These are phyloP conservation scores for Colletotrichum musae DNA, from an alignment of 2,329 filamentous ascomycete genomes.

Conservation along the genomic window DNA sequence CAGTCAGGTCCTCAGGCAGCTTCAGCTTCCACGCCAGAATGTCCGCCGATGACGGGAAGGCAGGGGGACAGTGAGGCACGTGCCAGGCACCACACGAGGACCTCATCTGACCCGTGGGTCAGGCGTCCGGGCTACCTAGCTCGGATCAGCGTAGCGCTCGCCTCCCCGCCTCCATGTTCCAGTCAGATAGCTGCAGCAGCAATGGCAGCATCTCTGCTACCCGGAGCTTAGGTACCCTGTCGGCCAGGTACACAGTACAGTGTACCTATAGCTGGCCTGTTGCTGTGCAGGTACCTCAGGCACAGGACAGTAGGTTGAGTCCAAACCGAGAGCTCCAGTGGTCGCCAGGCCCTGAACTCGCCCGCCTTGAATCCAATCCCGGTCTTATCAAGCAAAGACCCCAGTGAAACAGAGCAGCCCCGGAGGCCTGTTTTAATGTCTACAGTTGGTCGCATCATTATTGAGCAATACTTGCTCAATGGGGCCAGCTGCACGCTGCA, in stretches of 20 bases:
- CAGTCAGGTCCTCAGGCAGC: constrained; percentile 22
- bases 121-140: constrained; percentile 33
- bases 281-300: constrained; percentile 10
- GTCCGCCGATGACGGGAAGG: constrained; percentile 35
- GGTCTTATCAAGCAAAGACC: neutral
- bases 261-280: constrained; percentile 3
- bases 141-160: constrained; percentile 40
- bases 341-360: constrained; percentile 24
- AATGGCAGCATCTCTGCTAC: neutral
- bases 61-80: constrained; percentile 34
- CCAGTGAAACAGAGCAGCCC: neutral
- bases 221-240: constrained; percentile 10
- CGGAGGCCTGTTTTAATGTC: constrained; percentile 4
- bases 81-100: constrained; percentile 38
- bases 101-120: constrained; percentile 40
- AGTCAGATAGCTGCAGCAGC: constrained; percentile 26
- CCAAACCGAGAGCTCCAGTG: constrained; percentile 20
- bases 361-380: constrained; percentile 34
- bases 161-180: constrained; percentile 40
- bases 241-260: constrained; percentile 3
- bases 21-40: constrained; percentile 26
- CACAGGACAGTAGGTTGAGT: constrained; percentile 20
- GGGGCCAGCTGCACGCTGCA: constrained; percentile 3
- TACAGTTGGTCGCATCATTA: constrained; percentile 32
- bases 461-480: constrained; percentile 30